Evolutionary conservation across 352 stramenopile genomes (phyloP), one percentile per base, ranked within the genome.

Genomic region (Phytophthora palmivora): DNA sequence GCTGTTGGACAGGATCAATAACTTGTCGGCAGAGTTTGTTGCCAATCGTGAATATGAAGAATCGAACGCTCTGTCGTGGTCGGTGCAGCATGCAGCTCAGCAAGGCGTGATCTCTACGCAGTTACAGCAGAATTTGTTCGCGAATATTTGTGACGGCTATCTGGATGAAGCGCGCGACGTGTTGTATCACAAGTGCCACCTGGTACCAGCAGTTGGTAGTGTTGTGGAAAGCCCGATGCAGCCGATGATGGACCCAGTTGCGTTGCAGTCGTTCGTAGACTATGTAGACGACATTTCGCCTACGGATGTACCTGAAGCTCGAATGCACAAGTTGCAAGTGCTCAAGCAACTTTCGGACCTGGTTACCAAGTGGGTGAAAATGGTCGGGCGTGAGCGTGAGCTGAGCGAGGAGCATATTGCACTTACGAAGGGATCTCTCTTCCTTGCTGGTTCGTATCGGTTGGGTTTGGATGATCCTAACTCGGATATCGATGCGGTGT

Each of bases 381-480:
- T 78, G 37, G 74, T 92, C n/a, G 83, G 82, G 24, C 74, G 79
- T 16, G 78, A 90, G 46, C 78, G 82, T 4, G 80, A 78, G 6
- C 47, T 94, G 21, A 83, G 69, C 33, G 78, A 91, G 54, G 86
- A 92, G 44, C 80, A 92, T 24, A 80, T 94, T 30, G 74, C 84
- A 4, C 48, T 94, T 18, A 94, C 83, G 2, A 87, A 84, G 47
- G 86, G 86, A 1, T 88, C 80, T 12, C 66, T 94, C 6, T 94
- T 92, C 58, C 66, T 92, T 3, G 86, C 86, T 61, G 96, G 96
- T 10, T 98, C 91, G 1, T 95, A 95, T 57, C 82, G 86, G 15
- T 67, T 97, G 12, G 87, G 82, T 6, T 63, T 97, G 45, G 79
- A 97, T 50, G 87, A 93, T 32, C 85, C 84, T 2, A 76, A 88